phyloP scores from a whole-genome alignment of 495 filamentous ascomycete genomes.

The Neurospora discreta region DNA sequence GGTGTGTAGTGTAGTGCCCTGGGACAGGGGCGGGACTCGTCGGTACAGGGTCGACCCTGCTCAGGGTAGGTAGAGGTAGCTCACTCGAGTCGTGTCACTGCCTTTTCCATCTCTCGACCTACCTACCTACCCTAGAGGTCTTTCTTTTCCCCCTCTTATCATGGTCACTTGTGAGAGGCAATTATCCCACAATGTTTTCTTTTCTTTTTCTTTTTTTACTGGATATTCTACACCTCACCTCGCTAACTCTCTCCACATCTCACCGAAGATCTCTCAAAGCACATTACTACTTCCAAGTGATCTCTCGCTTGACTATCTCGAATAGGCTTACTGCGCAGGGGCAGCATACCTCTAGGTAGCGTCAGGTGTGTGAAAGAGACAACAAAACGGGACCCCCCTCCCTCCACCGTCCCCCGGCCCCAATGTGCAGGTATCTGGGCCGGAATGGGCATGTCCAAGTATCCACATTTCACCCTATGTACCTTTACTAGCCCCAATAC shows the following conservation, averaged over 20 bases:
- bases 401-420: not conserved
- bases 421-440: not conserved
- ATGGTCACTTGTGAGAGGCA: not conserved
- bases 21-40: not conserved
- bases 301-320: not conserved
- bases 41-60: not conserved
- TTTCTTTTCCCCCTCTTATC: not conserved
- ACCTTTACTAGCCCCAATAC: not conserved
- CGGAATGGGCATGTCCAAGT: not conserved
- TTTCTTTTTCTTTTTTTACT: not conserved
- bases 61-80: not conserved
- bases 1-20: no score
- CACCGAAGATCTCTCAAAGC: not conserved
- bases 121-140: not conserved
- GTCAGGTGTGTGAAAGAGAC: not conserved
- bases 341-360: not conserved
- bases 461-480: not conserved
- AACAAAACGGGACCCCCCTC: not conserved
- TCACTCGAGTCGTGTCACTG: not conserved
- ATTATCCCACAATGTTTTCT: not conserved
- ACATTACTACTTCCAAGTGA: not conserved
- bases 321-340: not conserved
- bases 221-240: not conserved
- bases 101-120: not conserved
- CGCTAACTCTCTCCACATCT: not conserved